Base-by-base conservation (phyloP, 2,329 filamentous ascomycete species). In the Dactylellina sp. region DNA sequence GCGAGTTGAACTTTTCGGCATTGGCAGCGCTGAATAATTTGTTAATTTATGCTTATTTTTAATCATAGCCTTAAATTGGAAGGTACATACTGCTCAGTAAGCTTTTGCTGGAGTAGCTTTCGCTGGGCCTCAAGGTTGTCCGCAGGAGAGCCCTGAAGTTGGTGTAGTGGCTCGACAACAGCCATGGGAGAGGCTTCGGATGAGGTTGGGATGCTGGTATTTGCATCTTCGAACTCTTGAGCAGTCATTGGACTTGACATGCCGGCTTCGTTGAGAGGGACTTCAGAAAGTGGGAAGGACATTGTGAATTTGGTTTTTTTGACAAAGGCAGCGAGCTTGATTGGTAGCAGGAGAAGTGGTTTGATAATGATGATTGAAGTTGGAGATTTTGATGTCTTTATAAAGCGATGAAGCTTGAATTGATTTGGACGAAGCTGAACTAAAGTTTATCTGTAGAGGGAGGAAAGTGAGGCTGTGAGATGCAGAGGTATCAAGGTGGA, bases 61-160 rank as follows among this genome's bases (percentile, higher is more conserved):
- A 12, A 47, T 32, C 32, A 18, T 25, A 9, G 24, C 20, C 4
- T 50, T 35, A 50, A 18, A 16, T 22, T 24, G n/a, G 37, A 1
- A 2, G 11, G 2, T 35, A 71, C 87, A 77, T 84, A 91, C 90
- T 87, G 85, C 79, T 88, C 83, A 65, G 89, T 85, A 81, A 92
- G 87, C 84, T 90, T 91, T 80, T 86, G 87, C 80, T 91, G 86
- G 71, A 93, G 84, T 64, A 91, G 85, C 82, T 92, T 89, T 75
- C 90, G 89, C 80, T 93, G 90, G 80, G 91, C 91, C 79, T 92
- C 90, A 85, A 93, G 80, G 46, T 53, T 77, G 24, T 74, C 61
- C 22, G 70, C 70, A n/a, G 70, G 61, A 39, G 70, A 66, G 25
- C 70, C 70, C 25, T 60, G 39, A 4, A 66, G 70, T 16, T 74